These are phyloP conservation scores for Podospora tetraspora DNA, from an alignment of 495 filamentous ascomycete genomes.

Conservation along the genomic window DNA sequence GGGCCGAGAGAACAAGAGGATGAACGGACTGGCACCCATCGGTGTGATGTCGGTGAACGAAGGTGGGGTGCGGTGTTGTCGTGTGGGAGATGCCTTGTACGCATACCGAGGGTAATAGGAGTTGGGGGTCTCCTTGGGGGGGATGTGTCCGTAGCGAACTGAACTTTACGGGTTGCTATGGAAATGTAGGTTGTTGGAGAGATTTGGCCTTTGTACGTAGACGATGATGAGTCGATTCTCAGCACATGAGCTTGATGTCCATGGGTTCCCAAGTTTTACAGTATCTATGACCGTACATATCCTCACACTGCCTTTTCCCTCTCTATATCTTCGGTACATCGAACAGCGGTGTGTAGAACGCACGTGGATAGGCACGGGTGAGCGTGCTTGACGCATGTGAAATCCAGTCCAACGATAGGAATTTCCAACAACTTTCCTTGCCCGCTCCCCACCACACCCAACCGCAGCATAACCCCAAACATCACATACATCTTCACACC, in stretches of 20 bases:
- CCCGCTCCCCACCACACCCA: not conserved
- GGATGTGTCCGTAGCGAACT: not conserved
- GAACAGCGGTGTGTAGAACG: no score
- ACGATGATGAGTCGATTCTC: no score
- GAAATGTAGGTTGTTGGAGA: no score
- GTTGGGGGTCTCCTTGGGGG: no score
- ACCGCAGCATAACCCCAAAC: not conserved
- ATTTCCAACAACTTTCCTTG: not conserved
- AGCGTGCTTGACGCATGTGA: no score
- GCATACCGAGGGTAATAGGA: no score
- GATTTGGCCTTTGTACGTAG: not conserved
- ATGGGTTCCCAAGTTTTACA: no score
- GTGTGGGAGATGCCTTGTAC: not conserved
- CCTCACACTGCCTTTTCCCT: no score
- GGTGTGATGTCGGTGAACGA: not conserved
- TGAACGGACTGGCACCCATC: not conserved
- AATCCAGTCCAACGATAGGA: not conserved
- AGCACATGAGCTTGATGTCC: no score
- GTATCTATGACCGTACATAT: no score
- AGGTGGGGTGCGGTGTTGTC: not conserved
- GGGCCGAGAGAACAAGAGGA: not conserved
- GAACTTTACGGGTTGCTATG: not conserved
- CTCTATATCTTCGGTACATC: no score
- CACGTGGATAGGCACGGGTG: no score
- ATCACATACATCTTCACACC: not conserved